A percentile compares a stretch with the other conserved stretches of the same genome.
Evolutionary conservation across 176 grass and related monocot species (phyloP).

Genomic region (Alloteropsis semialata): DNA sequence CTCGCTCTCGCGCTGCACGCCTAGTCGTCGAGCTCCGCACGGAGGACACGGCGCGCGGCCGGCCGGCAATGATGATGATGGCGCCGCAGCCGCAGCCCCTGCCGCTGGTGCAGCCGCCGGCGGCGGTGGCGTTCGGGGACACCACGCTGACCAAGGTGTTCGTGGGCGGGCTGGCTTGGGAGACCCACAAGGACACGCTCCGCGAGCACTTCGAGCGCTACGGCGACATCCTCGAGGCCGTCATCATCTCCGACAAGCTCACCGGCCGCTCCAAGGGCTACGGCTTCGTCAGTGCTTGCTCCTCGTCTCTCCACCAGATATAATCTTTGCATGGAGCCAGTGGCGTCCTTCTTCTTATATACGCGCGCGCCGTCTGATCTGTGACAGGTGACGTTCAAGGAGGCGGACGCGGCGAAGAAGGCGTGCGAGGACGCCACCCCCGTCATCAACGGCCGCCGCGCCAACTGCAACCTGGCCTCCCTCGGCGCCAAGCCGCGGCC

Average conservation of each 20-base stretch:
- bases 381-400: conserved; percentile 90
- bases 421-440: conserved; percentile 90
- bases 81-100: not conserved
- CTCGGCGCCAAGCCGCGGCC: conserved; percentile 83
- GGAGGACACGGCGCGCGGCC: not conserved
- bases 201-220: conserved; percentile 88
- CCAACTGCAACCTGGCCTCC: conserved; percentile 99
- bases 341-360: not conserved
- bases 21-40: conserved; percentile 5
- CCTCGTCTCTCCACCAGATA: not conserved
- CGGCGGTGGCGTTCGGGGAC: conserved; percentile 61
- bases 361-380: not conserved
- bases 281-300: conserved; percentile 58
- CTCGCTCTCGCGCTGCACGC: not conserved
- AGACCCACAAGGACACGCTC: conserved; percentile 94
- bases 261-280: conserved; percentile 99
- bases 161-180: conserved; percentile 96
- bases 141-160: conserved; percentile 97
- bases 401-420: conserved; percentile 90
- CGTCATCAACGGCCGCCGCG: conserved; percentile 90
- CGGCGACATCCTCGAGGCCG: conserved; percentile 95
- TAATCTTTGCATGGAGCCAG: not conserved
- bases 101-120: not conserved
- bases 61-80: conserved; percentile 34
- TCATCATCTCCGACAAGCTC: conserved; percentile 99